These are phyloP conservation scores for Candida chauliodis DNA, from an alignment of 805 yeast species.

Conservation along the genomic window DNA sequence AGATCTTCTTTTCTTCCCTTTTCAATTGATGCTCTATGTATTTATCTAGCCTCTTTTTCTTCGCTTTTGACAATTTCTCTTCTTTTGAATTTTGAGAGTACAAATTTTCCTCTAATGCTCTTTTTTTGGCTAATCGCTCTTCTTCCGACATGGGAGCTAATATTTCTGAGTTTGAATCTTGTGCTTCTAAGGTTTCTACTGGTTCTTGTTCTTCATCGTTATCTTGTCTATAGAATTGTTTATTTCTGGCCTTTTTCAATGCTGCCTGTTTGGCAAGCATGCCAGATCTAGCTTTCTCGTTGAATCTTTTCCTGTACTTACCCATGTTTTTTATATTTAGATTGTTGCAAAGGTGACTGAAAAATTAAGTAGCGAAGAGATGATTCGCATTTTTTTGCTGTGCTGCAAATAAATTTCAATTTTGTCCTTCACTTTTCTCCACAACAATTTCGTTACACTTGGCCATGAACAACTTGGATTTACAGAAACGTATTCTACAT, in stretches of 20 bases:
- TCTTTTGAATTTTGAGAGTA: constrained; percentile 56
- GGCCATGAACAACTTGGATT: constrained; percentile 8
- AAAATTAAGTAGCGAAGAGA: constrained; percentile 3
- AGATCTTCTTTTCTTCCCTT: constrained; percentile 78
- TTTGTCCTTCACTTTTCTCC: not conserved
- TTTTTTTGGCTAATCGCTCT: constrained; percentile 62
- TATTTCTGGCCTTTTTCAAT: constrained; percentile 63
- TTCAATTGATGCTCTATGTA: constrained; percentile 88
- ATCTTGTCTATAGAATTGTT: constrained; percentile 55
- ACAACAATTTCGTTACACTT: constrained; percentile 2
- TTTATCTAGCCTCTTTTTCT: constrained; percentile 80
- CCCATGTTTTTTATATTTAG: constrained; percentile 51
- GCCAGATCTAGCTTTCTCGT: constrained; percentile 83
- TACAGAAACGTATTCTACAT: constrained; percentile 32
- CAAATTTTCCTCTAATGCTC: constrained; percentile 57
- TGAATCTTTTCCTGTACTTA: constrained; percentile 73
- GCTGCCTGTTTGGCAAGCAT: constrained; percentile 77
- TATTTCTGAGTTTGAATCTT: constrained; percentile 58
- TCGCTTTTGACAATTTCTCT: constrained; percentile 63
- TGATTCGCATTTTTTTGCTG: constrained; percentile 1
- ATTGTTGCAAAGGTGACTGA: constrained; percentile 6
- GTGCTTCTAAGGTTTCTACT: constrained; percentile 13
- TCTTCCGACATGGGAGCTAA: constrained; percentile 59
- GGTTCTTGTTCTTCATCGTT: constrained; percentile 26
- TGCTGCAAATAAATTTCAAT: not conserved